phyloP scores from a whole-genome alignment of 495 filamentous ascomycete species.

The Usnea hakonensis region DNA sequence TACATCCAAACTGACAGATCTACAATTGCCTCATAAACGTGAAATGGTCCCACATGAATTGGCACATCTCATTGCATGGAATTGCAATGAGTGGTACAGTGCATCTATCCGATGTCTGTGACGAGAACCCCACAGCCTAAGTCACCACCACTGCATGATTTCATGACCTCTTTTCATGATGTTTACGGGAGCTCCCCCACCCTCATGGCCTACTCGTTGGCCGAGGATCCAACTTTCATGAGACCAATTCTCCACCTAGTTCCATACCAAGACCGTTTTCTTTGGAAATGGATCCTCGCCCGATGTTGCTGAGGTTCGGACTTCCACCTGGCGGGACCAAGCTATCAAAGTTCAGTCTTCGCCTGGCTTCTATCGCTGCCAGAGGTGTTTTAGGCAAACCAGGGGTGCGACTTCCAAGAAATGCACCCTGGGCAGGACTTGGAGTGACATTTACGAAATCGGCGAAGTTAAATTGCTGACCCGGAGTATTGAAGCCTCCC shows the following conservation, averaged over 20 bases:
- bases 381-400: conserved; percentile 53
- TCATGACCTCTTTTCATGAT: neutral
- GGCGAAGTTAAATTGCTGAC: conserved; percentile 80
- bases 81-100: neutral
- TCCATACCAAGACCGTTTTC: conserved; percentile 44
- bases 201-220: neutral
- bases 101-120: neutral
- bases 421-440: conserved; percentile 81
- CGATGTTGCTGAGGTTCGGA: conserved; percentile 17
- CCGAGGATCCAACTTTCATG: conserved; percentile 20
- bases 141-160: neutral
- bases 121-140: too few species aligned
- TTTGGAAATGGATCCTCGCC: conserved; percentile 18
- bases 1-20: too few species aligned
- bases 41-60: neutral
- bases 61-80: neutral
- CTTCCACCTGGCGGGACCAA: conserved; percentile 45
- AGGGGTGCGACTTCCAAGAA: conserved; percentile 50
- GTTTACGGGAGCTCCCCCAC: neutral
- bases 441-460: conserved; percentile 95
- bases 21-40: neutral
- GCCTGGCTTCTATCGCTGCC: conserved; percentile 46
- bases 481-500: conserved; percentile 48
- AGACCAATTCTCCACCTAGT: conserved; percentile 48
- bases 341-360: conserved; percentile 61